phyloP scores from a whole-genome alignment of 106 monocot species.

The Dioscorea dumetorum region DNA sequence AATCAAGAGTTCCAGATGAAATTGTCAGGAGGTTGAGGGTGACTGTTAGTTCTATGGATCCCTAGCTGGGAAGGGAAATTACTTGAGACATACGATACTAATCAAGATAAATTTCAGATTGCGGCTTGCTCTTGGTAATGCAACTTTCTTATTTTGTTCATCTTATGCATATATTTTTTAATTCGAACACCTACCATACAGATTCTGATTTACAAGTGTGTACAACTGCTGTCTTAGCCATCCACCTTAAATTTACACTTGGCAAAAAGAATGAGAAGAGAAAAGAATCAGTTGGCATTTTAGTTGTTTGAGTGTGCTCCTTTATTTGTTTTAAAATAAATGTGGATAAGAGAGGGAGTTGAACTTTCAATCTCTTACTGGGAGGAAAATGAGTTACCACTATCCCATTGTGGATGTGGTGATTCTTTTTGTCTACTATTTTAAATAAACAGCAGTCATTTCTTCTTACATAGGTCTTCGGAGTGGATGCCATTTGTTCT shows the following conservation, averaged over 20 bases:
- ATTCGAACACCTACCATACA: background rate
- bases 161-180: background rate
- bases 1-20: conserved; percentile 85
- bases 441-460: background rate
- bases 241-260: background rate
- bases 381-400: too few relatives aligned
- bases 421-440: background rate
- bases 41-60: conserved; percentile 53
- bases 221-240: background rate
- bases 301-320: background rate
- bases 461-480: conserved; percentile 26
- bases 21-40: conserved; percentile 77
- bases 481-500: conserved; percentile 29
- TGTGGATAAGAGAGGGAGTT: too few relatives aligned
- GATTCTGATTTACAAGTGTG: background rate
- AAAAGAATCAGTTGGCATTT: background rate
- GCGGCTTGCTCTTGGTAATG: conserved; percentile 73
- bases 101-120: conserved; percentile 54
- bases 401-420: too few relatives aligned
- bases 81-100: conserved; percentile 82
- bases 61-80: conserved; percentile 52
- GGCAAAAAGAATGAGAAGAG: background rate
- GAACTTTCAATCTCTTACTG: too few relatives aligned
- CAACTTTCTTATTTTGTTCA: background rate
- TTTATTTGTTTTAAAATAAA: too few relatives aligned